Conservation (phyloP, 805 yeast species). For the Nakazawaea sp. region DNA sequence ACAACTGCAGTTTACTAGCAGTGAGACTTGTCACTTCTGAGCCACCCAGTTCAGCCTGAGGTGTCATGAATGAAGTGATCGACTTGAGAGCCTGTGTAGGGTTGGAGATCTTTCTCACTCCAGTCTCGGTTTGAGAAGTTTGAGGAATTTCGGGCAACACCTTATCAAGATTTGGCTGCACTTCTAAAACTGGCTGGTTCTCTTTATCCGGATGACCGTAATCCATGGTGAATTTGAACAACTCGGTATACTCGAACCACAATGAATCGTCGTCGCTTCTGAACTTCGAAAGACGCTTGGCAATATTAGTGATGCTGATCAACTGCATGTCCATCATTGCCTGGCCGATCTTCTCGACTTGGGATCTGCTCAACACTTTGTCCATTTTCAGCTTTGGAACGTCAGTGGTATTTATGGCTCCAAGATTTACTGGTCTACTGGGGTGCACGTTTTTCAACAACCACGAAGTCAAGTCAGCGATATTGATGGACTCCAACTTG, state of each 20-base stretch:
- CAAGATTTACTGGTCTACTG: background rate
- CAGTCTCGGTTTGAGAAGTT: background rate
- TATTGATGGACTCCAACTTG: background rate
- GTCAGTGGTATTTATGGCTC: constrained; percentile 2
- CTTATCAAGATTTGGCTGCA: too few species aligned
- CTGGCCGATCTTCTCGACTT: constrained; percentile 9
- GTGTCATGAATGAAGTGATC: background rate
- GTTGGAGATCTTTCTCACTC: too few species aligned
- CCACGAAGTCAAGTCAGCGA: constrained; percentile 1
- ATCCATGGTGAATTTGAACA: constrained; percentile 2
- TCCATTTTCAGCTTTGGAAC: background rate
- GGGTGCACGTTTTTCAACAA: constrained; percentile 3
- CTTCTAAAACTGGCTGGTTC: background rate
- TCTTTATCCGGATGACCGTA: background rate
- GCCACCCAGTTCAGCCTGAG: background rate
- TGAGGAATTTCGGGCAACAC: too few species aligned
- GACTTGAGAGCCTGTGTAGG: background rate
- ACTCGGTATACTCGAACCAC: constrained; percentile 7
- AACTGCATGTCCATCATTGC: constrained; percentile 3
- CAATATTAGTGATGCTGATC: background rate
- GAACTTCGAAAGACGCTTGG: constrained; percentile 6
- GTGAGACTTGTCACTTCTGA: background rate
- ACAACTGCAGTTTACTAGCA: background rate
- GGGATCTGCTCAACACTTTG: constrained; percentile 3
- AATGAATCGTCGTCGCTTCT: constrained; percentile 5